These are phyloP conservation scores for Zelonia costaricensis DNA, from an alignment of 208 protist species.

Conservation along the genomic window DNA sequence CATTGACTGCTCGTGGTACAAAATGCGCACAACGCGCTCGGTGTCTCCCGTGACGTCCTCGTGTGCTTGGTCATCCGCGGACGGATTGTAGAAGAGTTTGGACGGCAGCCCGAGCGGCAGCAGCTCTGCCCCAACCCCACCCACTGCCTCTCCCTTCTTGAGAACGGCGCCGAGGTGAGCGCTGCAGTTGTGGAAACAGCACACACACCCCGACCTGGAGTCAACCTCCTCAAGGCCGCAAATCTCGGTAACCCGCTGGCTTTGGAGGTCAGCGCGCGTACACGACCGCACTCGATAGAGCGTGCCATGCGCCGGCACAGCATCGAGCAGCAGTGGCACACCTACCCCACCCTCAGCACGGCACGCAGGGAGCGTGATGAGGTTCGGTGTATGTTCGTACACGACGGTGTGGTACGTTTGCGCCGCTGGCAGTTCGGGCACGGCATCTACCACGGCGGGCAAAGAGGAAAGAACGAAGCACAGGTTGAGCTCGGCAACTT, in stretches of 20 bases:
- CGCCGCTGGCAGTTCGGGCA: too few species aligned
- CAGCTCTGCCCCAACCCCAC: too few species aligned
- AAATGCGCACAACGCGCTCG: too few species aligned
- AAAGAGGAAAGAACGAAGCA: too few species aligned
- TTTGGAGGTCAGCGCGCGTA: background rate
- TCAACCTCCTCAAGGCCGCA: background rate
- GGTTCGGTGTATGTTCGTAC: background rate
- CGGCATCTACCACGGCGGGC: too few species aligned
- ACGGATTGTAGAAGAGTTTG: too few species aligned
- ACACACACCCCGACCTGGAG: background rate
- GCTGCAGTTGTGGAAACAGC: slow-evolving; percentile 5
- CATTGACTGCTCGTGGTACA: background rate
- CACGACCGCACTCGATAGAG: background rate
- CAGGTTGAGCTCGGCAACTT: too few species aligned
- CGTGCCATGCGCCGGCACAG: background rate
- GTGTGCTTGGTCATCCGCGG: too few species aligned
- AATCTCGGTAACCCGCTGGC: too few species aligned
- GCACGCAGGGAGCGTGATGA: background rate
- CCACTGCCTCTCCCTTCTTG: background rate
- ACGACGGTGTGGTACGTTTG: background rate
- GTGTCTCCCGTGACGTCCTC: too few species aligned
- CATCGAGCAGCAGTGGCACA: background rate
- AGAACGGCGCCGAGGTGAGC: background rate
- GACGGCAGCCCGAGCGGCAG: too few species aligned
- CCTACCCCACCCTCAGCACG: background rate